Conservation (phyloP, 1,139 yeast species). For the Casaregolazyma suthepensis region DNA sequence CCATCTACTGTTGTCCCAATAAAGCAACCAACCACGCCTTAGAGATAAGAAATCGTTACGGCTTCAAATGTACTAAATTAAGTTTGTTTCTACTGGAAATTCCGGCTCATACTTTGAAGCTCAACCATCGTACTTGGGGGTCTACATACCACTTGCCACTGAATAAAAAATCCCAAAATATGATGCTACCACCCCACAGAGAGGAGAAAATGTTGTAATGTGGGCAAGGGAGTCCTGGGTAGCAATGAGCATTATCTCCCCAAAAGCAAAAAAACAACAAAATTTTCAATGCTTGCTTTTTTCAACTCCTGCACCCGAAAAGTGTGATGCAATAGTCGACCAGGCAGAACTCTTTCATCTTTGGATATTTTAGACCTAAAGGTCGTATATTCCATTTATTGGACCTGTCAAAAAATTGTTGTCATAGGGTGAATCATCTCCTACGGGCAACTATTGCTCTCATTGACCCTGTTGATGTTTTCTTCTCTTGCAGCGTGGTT, state of each 20-base stretch:
- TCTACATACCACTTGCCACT: neutral
- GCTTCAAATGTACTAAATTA: too few relatives aligned
- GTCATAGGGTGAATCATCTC: neutral
- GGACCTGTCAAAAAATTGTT: neutral
- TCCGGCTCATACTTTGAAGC: neutral
- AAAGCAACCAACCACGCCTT: neutral
- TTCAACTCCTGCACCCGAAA: neutral
- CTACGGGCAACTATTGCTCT: neutral
- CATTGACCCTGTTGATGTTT: neutral
- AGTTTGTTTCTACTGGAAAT: neutral
- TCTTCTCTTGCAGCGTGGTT: neutral
- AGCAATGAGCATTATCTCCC: neutral
- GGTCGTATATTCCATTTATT: neutral
- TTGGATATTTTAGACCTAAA: neutral
- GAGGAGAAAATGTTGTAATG: neutral
- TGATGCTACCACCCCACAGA: neutral
- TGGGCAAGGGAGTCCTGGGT: neutral
- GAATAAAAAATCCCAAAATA: neutral
- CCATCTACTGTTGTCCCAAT: neutral
- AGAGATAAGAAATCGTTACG: neutral
- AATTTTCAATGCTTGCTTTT: neutral
- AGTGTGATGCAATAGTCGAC: neutral
- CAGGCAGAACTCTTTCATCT: neutral
- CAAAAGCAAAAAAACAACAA: neutral
- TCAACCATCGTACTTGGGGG: neutral